phyloP scores from a whole-genome alignment of 345 rosid species.

The Acer negundo region DNA sequence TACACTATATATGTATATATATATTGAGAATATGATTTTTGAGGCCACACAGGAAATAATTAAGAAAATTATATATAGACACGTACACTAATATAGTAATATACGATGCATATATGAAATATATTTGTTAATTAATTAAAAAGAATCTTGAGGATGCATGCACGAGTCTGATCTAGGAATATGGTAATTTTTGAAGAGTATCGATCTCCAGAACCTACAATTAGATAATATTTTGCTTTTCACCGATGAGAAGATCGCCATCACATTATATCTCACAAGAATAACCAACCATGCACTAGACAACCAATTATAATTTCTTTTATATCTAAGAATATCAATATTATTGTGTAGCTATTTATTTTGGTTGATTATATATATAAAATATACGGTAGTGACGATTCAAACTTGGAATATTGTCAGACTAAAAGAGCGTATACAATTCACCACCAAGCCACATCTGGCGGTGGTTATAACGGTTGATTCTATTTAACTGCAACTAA shows the following conservation, averaged over 20 bases:
- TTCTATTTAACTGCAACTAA: neutral
- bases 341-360: neutral
- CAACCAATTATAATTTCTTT: slow-evolving; percentile 8
- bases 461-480: neutral
- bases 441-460: too few species aligned
- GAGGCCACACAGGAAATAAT: neutral
- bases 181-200: neutral
- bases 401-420: too few species aligned
- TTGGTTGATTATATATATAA: neutral
- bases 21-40: too few species aligned
- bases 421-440: too few species aligned
- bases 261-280: neutral
- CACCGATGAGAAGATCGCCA: neutral
- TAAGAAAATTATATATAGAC: neutral
- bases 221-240: neutral
- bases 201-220: neutral
- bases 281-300: neutral
- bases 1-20: too few species aligned
- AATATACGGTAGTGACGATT: too few species aligned
- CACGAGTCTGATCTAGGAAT: neutral
- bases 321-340: slow-evolving; percentile 16
- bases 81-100: neutral
- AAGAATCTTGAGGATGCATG: neutral
- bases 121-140: neutral
- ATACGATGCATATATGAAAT: neutral